Conservation (phyloP, 345 rosid species). For the Aquilaria sinensis region DNA sequence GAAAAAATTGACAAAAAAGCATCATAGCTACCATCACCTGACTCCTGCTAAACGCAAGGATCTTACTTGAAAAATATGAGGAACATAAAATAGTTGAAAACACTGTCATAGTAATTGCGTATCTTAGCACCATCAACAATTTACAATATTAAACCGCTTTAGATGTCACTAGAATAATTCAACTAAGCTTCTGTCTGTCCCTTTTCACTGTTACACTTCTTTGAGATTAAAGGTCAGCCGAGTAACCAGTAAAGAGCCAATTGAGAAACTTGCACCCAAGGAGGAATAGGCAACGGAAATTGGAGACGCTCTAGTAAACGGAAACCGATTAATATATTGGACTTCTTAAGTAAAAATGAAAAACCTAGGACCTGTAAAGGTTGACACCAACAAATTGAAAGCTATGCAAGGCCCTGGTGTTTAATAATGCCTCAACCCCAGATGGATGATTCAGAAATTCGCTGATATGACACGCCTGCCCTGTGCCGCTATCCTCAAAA, state of each 20-base stretch:
- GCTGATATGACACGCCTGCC: conserved; percentile 33
- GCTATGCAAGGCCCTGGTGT: conserved; percentile 53
- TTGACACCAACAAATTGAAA: conserved; percentile 44
- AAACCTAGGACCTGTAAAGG: conserved; percentile 47
- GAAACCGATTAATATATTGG: too few species aligned
- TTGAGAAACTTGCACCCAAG: too few species aligned
- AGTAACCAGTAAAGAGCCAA: too few species aligned
- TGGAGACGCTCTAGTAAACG: too few species aligned
- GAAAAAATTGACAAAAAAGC: conserved; percentile 15
- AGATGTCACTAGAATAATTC: too few species aligned
- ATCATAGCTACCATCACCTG: conserved; percentile 4
- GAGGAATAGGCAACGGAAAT: too few species aligned
- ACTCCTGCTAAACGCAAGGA: not conserved
- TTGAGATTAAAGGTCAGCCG: too few species aligned
- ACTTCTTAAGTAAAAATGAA: not conserved
- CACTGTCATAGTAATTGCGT: not conserved
- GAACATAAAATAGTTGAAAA: not conserved
- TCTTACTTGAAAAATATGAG: not conserved
- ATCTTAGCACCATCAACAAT: too few species aligned
- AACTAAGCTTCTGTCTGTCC: too few species aligned
- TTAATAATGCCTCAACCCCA: conserved; percentile 64
- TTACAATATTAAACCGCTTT: too few species aligned
- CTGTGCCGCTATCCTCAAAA: conserved; percentile 10
- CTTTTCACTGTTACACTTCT: too few species aligned
- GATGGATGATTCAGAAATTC: conserved; percentile 64